A percentile compares a stretch with the other conserved stretches of the same genome.
Conservation (phyloP, 2,329 filamentous ascomycete genomes). For the Trichoderma harzianum region DNA sequence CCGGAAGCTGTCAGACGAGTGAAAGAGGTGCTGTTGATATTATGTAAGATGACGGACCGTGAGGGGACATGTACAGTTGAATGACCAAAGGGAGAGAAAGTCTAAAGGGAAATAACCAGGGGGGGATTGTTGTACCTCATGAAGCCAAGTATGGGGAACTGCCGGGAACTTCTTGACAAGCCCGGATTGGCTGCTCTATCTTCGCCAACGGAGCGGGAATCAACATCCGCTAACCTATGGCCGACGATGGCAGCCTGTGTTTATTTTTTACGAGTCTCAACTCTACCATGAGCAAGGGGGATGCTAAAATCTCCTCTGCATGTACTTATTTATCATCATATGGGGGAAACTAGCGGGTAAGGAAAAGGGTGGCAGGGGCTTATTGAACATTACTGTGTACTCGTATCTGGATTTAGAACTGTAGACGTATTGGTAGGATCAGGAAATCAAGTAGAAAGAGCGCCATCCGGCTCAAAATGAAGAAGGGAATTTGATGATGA, state of each 20-base stretch:
- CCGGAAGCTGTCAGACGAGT: constrained; percentile 26
- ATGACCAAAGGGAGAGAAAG: background rate
- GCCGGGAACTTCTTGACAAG: constrained; percentile 7
- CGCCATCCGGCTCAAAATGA: background rate
- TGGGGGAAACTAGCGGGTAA: constrained; percentile 1
- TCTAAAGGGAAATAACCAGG: background rate
- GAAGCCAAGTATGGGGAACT: background rate
- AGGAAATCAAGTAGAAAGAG: constrained; percentile 11
- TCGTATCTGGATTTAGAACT: constrained; percentile 18
- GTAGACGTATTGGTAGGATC: constrained; percentile 10
- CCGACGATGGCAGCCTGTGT: background rate
- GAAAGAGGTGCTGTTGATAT: constrained; percentile 15
- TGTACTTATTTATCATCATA: constrained; percentile 16
- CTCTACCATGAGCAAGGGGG: constrained; percentile 17
- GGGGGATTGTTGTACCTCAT: background rate
- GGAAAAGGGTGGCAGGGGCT: background rate
- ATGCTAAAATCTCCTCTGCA: constrained; percentile 10
- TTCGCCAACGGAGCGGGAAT: background rate
- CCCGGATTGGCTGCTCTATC: constrained; percentile 13
- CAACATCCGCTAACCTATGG: background rate
- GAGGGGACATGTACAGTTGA: background rate
- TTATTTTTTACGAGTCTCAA: constrained; percentile 20
- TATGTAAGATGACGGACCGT: background rate
- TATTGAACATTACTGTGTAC: constrained; percentile 15
- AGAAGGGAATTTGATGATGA: background rate